Percentiles rank a stretch among this genome's conserved stretches.
Evolutionary conservation across 2,329 filamentous ascomycete species (phyloP).

Genomic region (Ceratocystis cubensis): DNA sequence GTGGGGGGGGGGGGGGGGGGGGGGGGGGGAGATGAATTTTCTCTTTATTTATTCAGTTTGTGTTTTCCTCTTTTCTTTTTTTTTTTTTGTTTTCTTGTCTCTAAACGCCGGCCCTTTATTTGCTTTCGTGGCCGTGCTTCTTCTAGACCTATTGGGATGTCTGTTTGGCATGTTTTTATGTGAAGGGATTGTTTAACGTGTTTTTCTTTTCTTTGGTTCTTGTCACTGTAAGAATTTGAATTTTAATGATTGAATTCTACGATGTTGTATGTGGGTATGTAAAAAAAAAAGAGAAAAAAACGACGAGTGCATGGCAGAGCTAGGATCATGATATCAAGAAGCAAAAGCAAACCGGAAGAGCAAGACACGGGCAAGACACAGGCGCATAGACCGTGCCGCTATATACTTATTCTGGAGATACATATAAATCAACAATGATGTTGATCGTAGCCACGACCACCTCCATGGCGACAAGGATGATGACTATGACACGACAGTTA

Average conservation of each 20-base stretch:
- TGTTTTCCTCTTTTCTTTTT: neutral
- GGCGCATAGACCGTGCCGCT: neutral
- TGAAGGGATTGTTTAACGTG: neutral
- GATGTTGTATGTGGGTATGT: neutral
- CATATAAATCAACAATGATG: slow-evolving; percentile 87
- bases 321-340: neutral
- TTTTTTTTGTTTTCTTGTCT: slow-evolving; percentile 1
- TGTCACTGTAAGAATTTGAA: neutral
- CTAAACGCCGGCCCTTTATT: neutral
- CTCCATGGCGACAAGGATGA: slow-evolving; percentile 88
- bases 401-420: slow-evolving; percentile 26
- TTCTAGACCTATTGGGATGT: neutral
- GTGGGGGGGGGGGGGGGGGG: neutral
- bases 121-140: neutral
- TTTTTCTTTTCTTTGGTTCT: neutral
- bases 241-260: slow-evolving; percentile 1
- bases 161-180: neutral
- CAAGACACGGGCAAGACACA: neutral
- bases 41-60: neutral
- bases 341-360: neutral
- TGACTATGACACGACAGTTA: slow-evolving; percentile 44
- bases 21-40: neutral
- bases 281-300: neutral
- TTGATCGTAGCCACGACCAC: slow-evolving; percentile 88
- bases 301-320: neutral